phyloP scores from a whole-genome alignment of 352 stramenopile species.

The Pythium oligandrum region DNA sequence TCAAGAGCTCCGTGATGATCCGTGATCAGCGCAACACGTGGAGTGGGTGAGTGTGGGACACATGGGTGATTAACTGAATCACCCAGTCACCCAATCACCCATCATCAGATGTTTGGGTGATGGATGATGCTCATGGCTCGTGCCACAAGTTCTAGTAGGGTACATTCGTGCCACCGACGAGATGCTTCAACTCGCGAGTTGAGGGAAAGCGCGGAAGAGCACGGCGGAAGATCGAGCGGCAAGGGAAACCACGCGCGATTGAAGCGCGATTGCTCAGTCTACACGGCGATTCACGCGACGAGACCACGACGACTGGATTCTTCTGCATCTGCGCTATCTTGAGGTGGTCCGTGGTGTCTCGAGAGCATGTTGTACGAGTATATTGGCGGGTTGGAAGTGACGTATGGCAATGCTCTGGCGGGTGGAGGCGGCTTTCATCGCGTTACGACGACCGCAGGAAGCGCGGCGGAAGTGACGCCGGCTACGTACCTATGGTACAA shows the following conservation, averaged over 20 bases:
- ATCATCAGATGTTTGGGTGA: no score
- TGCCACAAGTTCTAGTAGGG: no score
- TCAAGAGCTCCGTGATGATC: no score
- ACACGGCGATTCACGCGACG: no score
- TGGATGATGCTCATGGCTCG: no score
- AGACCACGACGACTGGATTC: not conserved
- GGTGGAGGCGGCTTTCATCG: constrained; percentile 75
- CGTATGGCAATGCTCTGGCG: constrained; percentile 82
- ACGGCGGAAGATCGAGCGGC: not conserved
- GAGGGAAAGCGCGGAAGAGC: no score
- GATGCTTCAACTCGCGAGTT: not conserved
- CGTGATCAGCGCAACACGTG: no score
- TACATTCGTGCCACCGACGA: not conserved
- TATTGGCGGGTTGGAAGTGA: constrained; percentile 73
- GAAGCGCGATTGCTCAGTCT: no score
- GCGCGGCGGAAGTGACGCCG: constrained; percentile 71
- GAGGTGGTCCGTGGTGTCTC: not conserved
- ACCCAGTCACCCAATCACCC: no score
- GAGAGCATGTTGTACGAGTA: constrained; percentile 64
- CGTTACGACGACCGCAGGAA: constrained; percentile 70
- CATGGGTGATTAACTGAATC: no score
- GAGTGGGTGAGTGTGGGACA: no score
- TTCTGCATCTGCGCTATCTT: not conserved
- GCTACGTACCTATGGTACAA: constrained; percentile 87
- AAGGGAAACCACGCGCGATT: not conserved